A percentile compares a stretch with the other conserved stretches of the same genome.
These are phyloP conservation scores for Podila epicladia DNA, from an alignment of 192 early-diverging fungal genomes.

Conservation along the genomic window DNA sequence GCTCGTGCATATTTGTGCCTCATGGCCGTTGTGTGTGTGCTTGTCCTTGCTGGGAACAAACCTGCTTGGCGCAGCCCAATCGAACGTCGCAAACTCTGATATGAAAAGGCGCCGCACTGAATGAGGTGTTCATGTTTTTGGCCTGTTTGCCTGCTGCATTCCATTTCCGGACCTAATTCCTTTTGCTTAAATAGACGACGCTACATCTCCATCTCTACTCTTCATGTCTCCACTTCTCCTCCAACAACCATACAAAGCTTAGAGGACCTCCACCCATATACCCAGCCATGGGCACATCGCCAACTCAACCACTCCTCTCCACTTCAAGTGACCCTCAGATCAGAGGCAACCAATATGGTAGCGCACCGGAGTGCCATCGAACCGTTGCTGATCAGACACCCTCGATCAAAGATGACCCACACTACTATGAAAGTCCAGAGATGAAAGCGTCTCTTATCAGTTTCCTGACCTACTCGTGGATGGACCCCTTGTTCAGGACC, in stretches of 20 bases:
- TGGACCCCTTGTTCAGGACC: slow-evolving; percentile 42
- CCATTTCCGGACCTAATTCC: too few species aligned
- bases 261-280: neutral
- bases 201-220: too few species aligned
- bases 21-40: too few species aligned
- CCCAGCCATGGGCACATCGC: neutral
- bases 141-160: too few species aligned
- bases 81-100: too few species aligned
- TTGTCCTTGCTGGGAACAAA: too few species aligned
- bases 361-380: neutral
- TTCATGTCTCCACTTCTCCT: too few species aligned
- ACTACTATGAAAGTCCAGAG: slow-evolving; percentile 13
- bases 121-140: neutral
- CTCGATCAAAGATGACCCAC: neutral
- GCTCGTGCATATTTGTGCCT: too few species aligned
- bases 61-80: too few species aligned
- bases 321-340: neutral
- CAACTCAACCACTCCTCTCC: neutral
- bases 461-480: slow-evolving; percentile 28
- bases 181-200: too few species aligned
- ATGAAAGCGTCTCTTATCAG: slow-evolving; percentile 32
- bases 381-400: neutral
- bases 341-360: neutral
- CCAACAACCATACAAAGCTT: neutral
- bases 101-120: neutral